Base-by-base conservation (phyloP, 768 basidiomycete genomes). In the Hysterangium stoloniferum region DNA sequence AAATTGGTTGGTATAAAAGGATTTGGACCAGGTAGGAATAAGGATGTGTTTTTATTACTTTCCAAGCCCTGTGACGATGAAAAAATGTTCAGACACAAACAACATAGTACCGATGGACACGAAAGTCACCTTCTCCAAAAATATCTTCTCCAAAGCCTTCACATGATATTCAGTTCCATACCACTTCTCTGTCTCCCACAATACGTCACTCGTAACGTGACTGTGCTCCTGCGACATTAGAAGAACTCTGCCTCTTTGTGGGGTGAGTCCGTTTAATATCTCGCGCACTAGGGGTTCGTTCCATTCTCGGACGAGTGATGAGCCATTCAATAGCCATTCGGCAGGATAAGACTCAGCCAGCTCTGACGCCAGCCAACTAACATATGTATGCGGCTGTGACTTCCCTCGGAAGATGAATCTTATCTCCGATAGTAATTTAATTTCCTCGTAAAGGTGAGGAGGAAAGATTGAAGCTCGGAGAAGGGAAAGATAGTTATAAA, bases 391-490 rank as follows among this genome's bases (percentile, higher is more conserved):
- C 0, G 91, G 84, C 20, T 77, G 73, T 29, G 76, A 74, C 65
- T 94, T 92, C 66, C 97, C 94, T 40, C 80, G 73, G 64, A 93
- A 98, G 22, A 83, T 77, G 72, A 96, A 98, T 12, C 78, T 79
- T 15, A 82, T 88, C 17, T 74, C 67, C 19, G 84, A 77, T 27
- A 99, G 72, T 17, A 72, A 73, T 31, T 80, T 77, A 52, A 84
- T 71, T 64, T 99, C 95, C 29, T 78, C 69, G 61, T 93, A 90
- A 56, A 82, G 75, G 68, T 76, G 84, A n/a, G 69, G 55, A 8
- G 80, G 73, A 45, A 87, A 74, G 27, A 69, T 58, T 6, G 85
- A 79, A 6, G 73, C 71, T 24, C 83, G 77, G 25, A 89, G 70
- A 12, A 90, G 71, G 2, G 80, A 71, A 43, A 90, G 69, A 65